Evolutionary conservation across 1,284 basidiomycete species (phyloP).

Genomic region (Thelephora terrestris): DNA sequence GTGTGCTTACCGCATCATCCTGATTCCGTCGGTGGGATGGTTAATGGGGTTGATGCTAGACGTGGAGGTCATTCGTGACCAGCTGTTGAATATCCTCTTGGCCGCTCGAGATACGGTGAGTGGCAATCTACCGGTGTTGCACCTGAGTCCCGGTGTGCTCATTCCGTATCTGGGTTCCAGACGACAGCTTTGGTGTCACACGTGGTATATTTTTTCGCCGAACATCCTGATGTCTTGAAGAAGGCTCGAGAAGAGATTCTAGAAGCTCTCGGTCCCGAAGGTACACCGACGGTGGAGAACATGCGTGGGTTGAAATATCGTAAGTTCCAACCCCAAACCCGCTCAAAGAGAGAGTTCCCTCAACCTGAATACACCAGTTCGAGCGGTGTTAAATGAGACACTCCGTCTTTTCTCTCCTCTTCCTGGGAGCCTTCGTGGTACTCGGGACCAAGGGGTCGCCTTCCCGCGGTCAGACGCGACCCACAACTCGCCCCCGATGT

Average conservation of each 20-base stretch:
- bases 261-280: slow-evolving; percentile 35
- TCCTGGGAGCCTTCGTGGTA: slow-evolving; percentile 7
- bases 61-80: slow-evolving; percentile 50
- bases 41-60: slow-evolving; percentile 24
- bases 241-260: slow-evolving; percentile 53
- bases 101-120: slow-evolving; percentile 53
- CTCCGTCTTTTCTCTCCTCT: slow-evolving; percentile 9
- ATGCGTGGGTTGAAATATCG: slow-evolving; percentile 52
- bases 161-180: neutral
- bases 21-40: no score
- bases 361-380: slow-evolving; percentile 1
- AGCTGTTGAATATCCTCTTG: slow-evolving; percentile 62
- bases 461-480: slow-evolving; percentile 6
- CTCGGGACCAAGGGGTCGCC: slow-evolving; percentile 4
- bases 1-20: slow-evolving; percentile 24
- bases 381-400: slow-evolving; percentile 10
- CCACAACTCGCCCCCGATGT: slow-evolving; percentile 21
- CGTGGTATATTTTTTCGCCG: slow-evolving; percentile 54
- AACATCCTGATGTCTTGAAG: slow-evolving; percentile 43
- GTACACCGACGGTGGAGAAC: slow-evolving; percentile 40
- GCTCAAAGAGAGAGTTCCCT: no score
- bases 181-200: slow-evolving; percentile 36
- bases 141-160: no score
- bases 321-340: slow-evolving; percentile 24
- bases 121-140: neutral